Conservation (phyloP, 2,329 filamentous ascomycete genomes). For the Mycocentrospora acerina region DNA sequence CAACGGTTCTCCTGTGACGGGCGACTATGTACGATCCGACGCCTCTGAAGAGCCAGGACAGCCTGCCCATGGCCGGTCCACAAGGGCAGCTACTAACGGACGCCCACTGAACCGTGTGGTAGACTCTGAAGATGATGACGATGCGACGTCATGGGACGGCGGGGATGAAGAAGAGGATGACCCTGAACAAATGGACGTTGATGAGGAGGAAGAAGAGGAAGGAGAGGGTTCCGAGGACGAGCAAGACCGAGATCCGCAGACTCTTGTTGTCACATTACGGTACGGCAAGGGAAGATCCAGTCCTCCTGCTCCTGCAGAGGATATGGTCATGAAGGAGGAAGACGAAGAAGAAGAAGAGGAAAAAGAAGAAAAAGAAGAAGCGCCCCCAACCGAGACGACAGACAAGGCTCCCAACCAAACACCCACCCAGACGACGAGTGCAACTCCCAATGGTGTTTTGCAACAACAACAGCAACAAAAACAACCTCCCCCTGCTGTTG, state of each 20-base stretch:
- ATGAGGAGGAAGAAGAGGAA: slow-evolving; percentile 54
- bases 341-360: too few relatives aligned
- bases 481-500: slow-evolving; percentile 3
- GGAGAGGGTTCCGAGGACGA: slow-evolving; percentile 44
- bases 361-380: too few relatives aligned
- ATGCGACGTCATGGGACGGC: slow-evolving; percentile 65
- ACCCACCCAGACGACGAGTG: too few relatives aligned
- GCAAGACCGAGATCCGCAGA: slow-evolving; percentile 45
- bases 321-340: slow-evolving; percentile 4
- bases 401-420: too few relatives aligned
- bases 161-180: slow-evolving; percentile 75
- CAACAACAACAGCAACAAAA: too few relatives aligned
- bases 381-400: too few relatives aligned
- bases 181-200: slow-evolving; percentile 64
- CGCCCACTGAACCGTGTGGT: slow-evolving; percentile 40
- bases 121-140: slow-evolving; percentile 67
- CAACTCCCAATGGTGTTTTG: too few relatives aligned
- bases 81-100: slow-evolving; percentile 35
- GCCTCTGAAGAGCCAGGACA: slow-evolving; percentile 51
- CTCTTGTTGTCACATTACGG: slow-evolving; percentile 72
- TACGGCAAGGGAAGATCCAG: slow-evolving; percentile 25
- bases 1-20: slow-evolving; percentile 45
- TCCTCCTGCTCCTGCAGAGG: neutral
- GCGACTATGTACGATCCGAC: slow-evolving; percentile 47
- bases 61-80: slow-evolving; percentile 45